Base-by-base conservation (phyloP, 129 eudicot species). In the Dittrichia graveolens region DNA sequence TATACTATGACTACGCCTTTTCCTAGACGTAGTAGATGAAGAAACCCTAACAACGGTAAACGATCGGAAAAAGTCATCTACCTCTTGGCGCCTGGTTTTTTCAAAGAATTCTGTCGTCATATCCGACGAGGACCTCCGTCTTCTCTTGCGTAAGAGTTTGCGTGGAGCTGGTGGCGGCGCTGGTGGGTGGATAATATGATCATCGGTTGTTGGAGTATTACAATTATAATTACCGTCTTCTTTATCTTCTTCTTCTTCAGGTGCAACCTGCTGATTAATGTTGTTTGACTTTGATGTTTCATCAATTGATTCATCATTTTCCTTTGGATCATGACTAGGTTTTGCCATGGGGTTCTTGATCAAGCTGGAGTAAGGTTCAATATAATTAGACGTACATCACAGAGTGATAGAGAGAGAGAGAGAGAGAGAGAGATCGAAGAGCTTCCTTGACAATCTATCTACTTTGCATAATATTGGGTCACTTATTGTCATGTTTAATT, bases 1-100 rank as follows among this genome's bases (percentile, higher is more conserved):
- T 50, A 78, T 54, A 54, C 82, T 78, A 71, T 71, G 72, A 70
- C 73, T 55, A 42, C 67, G 77, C n/a, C 61, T 78, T 78, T 78
- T 78, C 37, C 73, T 71, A 8, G 77, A 70, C 31, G 31, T 0
- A 0, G 72, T 67, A 8, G 80, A 76, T 4, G 77, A 78, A 62
- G 77, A 44, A 78, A 62, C 73, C 82, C 77, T 71, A 71, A 53
- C 1, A 71, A 53, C 1, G 16, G 58, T 71, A 61, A 78, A 78
- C 7, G 44, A 18, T 35, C 44, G 73, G 49, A 71, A 78, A 66
- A 78, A 78, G 19, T 49, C 65, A 71, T 71, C 72, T 62, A 78
- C 82, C 77, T 78, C 77, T 62, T 53, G 50, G 2, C 77, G 77
- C 67, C 82, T 62, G 12, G 72, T 44, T 12, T 43, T 63, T 42